Evolutionary conservation across 768 basidiomycete species (phyloP).

Genomic region (Lyophyllum semitale): DNA sequence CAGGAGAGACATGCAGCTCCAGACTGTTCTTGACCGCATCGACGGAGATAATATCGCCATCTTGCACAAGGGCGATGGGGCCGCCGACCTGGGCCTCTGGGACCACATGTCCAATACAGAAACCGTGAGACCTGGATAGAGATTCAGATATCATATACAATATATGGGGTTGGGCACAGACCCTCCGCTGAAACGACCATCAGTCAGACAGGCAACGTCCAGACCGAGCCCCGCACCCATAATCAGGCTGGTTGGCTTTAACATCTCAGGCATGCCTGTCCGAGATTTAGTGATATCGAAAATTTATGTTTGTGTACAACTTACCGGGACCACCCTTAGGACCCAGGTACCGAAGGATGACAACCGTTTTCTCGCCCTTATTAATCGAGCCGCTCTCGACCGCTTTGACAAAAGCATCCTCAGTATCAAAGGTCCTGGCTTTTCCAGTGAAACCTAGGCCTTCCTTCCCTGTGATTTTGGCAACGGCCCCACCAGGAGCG

Average conservation of each 20-base stretch:
- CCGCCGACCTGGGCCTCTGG: conserved; percentile 96
- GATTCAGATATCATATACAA: conserved; percentile 14
- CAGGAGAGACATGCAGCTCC: conserved; percentile 72
- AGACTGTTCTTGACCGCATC: conserved; percentile 88
- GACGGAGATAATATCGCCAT: conserved; percentile 86
- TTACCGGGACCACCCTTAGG: conserved; percentile 94
- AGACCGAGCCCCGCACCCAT: conserved; percentile 97
- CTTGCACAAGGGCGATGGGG: conserved; percentile 86
- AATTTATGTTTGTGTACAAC: conserved; percentile 32
- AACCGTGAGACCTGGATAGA: conserved; percentile 83
- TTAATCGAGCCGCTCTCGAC: conserved; percentile 88
- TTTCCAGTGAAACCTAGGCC: conserved; percentile 88
- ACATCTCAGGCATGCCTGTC: conserved; percentile 98
- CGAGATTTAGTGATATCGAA: conserved; percentile 12
- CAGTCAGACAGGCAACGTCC: conserved; percentile 96
- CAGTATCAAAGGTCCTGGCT: conserved; percentile 90
- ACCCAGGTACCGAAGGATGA: conserved; percentile 92
- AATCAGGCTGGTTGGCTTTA: conserved; percentile 95
- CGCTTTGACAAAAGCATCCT: conserved; percentile 84
- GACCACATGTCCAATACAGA: conserved; percentile 95
- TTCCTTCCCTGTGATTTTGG: conserved; percentile 97
- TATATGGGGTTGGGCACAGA: conserved; percentile 41
- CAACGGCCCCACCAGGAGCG: conserved; percentile 93
- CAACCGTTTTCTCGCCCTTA: conserved; percentile 95
- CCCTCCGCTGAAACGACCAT: conserved; percentile 98